Conservation (phyloP, 2,329 filamentous ascomycete species). For the Plectosphaerella plurivora region DNA sequence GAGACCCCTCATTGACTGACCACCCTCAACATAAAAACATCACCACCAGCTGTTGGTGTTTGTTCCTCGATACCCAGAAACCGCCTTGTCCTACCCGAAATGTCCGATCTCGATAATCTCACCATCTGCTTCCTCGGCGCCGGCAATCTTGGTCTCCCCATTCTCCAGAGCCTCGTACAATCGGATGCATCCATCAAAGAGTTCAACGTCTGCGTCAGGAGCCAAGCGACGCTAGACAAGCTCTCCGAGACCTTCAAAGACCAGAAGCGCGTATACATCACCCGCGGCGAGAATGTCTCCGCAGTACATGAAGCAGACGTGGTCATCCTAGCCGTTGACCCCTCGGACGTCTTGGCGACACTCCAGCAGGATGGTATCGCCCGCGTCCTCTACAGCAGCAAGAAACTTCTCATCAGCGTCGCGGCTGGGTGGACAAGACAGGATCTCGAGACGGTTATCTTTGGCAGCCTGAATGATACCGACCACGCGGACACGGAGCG, state of each 20-base stretch:
- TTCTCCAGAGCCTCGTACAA: not conserved
- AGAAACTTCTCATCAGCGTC: slow-evolving; percentile 46
- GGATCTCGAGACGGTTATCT: slow-evolving; percentile 30
- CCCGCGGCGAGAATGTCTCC: slow-evolving; percentile 26
- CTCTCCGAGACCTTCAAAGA: slow-evolving; percentile 15
- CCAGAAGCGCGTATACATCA: slow-evolving; percentile 14
- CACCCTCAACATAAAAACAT: no score
- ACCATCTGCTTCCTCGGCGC: not conserved
- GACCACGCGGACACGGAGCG: slow-evolving; percentile 11
- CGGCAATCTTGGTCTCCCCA: not conserved
- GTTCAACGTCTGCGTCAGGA: slow-evolving; percentile 24
- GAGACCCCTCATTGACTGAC: no score
- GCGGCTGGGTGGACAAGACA: slow-evolving; percentile 42
- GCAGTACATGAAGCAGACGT: slow-evolving; percentile 31
- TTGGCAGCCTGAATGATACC: slow-evolving; percentile 15
- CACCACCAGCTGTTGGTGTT: no score
- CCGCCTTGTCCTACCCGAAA: no score
- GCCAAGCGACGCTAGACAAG: slow-evolving; percentile 15
- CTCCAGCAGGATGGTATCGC: slow-evolving; percentile 29
- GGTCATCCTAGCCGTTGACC: slow-evolving; percentile 42
- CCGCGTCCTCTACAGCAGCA: slow-evolving; percentile 26
- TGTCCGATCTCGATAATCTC: no score
- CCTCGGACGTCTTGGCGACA: slow-evolving; percentile 32
- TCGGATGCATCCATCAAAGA: slow-evolving; percentile 15
- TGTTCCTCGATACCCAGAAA: no score